Base-by-base conservation (phyloP, 257 asterid genomes). In the Coffea eugenioides region DNA sequence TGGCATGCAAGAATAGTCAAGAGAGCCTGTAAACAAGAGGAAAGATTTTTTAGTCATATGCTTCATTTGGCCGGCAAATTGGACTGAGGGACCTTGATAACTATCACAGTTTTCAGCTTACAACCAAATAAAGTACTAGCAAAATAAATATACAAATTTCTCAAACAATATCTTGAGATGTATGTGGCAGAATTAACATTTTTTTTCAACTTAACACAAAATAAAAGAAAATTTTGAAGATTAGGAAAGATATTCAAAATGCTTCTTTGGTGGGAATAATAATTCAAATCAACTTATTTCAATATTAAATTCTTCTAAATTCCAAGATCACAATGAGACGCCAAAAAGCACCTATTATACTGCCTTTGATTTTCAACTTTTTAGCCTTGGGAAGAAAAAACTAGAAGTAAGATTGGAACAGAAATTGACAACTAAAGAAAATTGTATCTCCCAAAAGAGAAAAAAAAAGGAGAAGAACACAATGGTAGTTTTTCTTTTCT, bases 1-100 rank as follows among this genome's bases (percentile, higher is more conserved):
- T 34, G 97, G 89, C 92, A 93, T 88, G 78, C 98, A 93, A 25
- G 97, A 89, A 82, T 93, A 93, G 83, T 92, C 91, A 39, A 93
- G 83, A 54, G 91, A 77, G 77, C 98, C 98, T 93, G 86, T 77
- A 84, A 14, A 69, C 64, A 16, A n/a, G 31, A 21, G 12, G 39
- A 73, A 7, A n/a, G 4, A 51, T 12, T 59, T 31, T 59, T 59
- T 21, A 59, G 31, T 7, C 25, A 0, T 59, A 59, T 59, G 21
- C n/a, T 59, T 59, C 66, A 23, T 9, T 7, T 1, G 25, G 66
- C 31, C 13, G 31, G 31, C 31, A 59, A 59, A 59, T 7, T 59
- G 18, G 56, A 51, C 14, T 0, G 3, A 11, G 56, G 16, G 20
- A 4, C 2, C 20, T 57, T 18, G 2, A 2, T 20, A 18, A 20